Percentiles rank a stretch among this genome's conserved stretches.
phyloP scores from a whole-genome alignment of 2,329 filamentous ascomycete species.

The Aspergillus fijiensis region DNA sequence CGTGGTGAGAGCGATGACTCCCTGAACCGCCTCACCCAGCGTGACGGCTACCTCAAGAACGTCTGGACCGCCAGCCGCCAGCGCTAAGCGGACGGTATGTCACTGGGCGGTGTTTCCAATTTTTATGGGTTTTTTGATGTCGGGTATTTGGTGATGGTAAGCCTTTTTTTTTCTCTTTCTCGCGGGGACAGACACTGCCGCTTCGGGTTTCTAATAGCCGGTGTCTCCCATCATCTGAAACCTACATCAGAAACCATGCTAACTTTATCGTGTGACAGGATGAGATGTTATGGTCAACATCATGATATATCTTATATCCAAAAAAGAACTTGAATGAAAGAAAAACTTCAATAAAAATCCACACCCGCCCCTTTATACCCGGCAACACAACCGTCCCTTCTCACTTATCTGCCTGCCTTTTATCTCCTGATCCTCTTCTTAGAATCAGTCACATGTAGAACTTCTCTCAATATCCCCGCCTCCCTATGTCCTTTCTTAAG shows the following conservation, averaged over 20 bases:
- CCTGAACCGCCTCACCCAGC: slow-evolving; percentile 92
- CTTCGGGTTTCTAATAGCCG: too few relatives aligned
- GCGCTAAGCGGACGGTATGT: slow-evolving; percentile 37
- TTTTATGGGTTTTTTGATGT: background rate
- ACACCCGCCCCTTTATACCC: background rate
- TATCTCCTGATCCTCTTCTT: background rate
- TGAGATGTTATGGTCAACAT: background rate
- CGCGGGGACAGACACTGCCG: too few relatives aligned
- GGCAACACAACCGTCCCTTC: background rate
- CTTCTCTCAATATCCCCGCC: background rate
- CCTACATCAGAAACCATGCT: background rate
- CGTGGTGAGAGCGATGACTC: slow-evolving; percentile 98
- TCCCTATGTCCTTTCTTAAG: background rate
- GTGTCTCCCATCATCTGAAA: too few relatives aligned
- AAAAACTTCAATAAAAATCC: slow-evolving; percentile 3
- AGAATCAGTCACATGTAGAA: background rate
- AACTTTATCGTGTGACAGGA: background rate
- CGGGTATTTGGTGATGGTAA: slow-evolving; percentile 25
- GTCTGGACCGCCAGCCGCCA: slow-evolving; percentile 80
- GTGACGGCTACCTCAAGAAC: slow-evolving; percentile 93
- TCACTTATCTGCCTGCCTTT: background rate
- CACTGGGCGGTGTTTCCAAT: slow-evolving; percentile 15
- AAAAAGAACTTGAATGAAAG: slow-evolving; percentile 18
- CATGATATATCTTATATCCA: background rate
- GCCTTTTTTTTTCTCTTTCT: background rate